phyloP scores from a whole-genome alignment of 495 filamentous ascomycete genomes.

The Trichoderma virens region DNA sequence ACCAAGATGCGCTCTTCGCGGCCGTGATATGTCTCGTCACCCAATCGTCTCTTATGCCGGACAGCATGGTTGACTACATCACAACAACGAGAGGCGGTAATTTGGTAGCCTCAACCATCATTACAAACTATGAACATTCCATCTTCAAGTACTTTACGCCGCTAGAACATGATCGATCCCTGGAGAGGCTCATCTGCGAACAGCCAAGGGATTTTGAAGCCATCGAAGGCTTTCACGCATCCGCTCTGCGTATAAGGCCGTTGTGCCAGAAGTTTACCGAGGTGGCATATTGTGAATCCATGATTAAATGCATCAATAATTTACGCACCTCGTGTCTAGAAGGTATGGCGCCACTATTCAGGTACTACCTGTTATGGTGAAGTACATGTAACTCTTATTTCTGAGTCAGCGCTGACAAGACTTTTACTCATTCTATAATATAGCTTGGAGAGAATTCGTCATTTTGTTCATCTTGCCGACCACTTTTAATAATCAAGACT shows the following conservation, averaged over 20 bases:
- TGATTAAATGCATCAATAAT: neutral
- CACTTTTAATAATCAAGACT: constrained; percentile 28
- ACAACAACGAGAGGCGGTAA: constrained; percentile 41
- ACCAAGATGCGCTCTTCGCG: constrained; percentile 35
- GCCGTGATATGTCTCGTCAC: constrained; percentile 38
- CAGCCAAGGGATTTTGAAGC: neutral
- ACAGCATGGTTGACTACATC: constrained; percentile 42
- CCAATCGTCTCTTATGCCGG: constrained; percentile 39
- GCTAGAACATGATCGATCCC: constrained; percentile 2
- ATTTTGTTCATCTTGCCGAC: constrained; percentile 13
- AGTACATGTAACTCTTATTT: no score
- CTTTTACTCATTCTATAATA: no score
- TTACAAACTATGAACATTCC: constrained; percentile 21
- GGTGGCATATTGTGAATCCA: neutral
- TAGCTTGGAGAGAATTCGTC: constrained; percentile 12
- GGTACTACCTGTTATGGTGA: no score
- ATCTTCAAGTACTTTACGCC: constrained; percentile 23
- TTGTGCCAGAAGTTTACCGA: neutral
- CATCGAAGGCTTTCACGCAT: neutral
- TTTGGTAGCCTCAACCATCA: constrained; percentile 29
- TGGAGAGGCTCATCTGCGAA: neutral
- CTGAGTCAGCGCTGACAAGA: no score
- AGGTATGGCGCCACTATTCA: neutral
- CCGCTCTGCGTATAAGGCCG: neutral
- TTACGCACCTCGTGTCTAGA: neutral